These are phyloP conservation scores for Acer saccharum DNA, from an alignment of 345 rosid genomes.

Conservation along the genomic window DNA sequence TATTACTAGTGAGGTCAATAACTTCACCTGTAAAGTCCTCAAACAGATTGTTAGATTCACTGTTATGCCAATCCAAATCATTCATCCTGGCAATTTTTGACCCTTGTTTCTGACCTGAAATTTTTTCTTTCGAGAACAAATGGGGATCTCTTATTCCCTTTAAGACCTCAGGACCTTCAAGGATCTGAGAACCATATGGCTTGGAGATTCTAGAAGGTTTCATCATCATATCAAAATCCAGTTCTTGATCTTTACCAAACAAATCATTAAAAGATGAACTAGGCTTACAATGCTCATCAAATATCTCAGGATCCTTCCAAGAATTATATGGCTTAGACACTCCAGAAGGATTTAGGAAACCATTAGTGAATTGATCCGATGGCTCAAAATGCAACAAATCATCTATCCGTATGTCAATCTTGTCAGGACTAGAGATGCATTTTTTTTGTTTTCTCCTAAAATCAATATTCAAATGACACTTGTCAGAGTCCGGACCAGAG, in stretches of 20 bases:
- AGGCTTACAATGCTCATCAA: slow-evolving; percentile 33
- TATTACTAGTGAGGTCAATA: slow-evolving; percentile 43
- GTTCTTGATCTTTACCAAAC: slow-evolving; percentile 39
- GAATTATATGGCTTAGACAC: slow-evolving; percentile 32
- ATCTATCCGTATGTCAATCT: slow-evolving; percentile 38
- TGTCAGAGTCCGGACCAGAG: slow-evolving; percentile 70
- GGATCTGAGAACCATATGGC: slow-evolving; percentile 23
- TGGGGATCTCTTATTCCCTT: slow-evolving; percentile 30
- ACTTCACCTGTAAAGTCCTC: slow-evolving; percentile 60
- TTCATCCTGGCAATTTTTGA: slow-evolving; percentile 27
- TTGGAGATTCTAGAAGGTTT: slow-evolving; percentile 29
- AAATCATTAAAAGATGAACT: slow-evolving; percentile 37
- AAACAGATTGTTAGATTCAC: slow-evolving; percentile 33
- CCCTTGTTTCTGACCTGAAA: slow-evolving; percentile 36
- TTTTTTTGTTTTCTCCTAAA: slow-evolving; percentile 43
- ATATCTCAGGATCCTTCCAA: slow-evolving; percentile 46
- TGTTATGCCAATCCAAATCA: slow-evolving; percentile 32
- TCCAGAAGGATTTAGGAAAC: slow-evolving; percentile 38
- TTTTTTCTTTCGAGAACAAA: slow-evolving; percentile 30
- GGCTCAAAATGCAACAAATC: slow-evolving; percentile 42
- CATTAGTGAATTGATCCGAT: slow-evolving; percentile 36
- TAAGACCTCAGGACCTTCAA: slow-evolving; percentile 21
- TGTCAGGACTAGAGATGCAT: slow-evolving; percentile 29
- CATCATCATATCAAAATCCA: slow-evolving; percentile 29
- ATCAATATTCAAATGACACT: slow-evolving; percentile 42